These are phyloP conservation scores for Dictyostelium brefeldianum DNA, from an alignment of 78 protist species.

Conservation along the genomic window DNA sequence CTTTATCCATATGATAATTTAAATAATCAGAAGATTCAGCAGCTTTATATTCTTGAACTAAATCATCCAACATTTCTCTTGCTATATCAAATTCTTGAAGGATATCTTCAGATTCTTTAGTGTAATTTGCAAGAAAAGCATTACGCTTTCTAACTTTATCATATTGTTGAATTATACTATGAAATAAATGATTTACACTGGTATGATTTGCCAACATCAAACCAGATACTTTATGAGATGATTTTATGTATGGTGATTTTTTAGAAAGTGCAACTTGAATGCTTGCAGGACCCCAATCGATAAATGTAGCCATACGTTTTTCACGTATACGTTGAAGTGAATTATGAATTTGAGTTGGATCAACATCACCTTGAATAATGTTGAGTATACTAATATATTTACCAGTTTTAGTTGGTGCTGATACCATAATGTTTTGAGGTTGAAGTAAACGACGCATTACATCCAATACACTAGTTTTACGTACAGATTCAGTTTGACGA, in stretches of 20 bases:
- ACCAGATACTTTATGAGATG: slow-evolving; percentile 98
- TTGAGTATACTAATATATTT: slow-evolving; percentile 97
- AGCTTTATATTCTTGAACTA: slow-evolving; percentile 35
- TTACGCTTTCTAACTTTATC: slow-evolving; percentile 87
- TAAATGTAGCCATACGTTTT: slow-evolving; percentile 95
- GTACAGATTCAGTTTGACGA: slow-evolving; percentile 80
- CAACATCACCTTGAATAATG: slow-evolving; percentile 99
- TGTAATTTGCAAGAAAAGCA: slow-evolving; percentile 86
- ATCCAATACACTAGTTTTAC: slow-evolving; percentile 99
- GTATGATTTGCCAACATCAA: slow-evolving; percentile 99
- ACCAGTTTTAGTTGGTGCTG: slow-evolving; percentile 88
- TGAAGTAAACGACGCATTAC: slow-evolving; percentile 99
- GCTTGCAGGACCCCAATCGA: slow-evolving; percentile 99
- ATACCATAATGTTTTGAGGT: slow-evolving; percentile 97
- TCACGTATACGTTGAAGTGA: slow-evolving; percentile 97
- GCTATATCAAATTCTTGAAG: slow-evolving; percentile 95
- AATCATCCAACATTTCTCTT: slow-evolving; percentile 38
- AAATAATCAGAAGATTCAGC: slow-evolving; percentile 41
- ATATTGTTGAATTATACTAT: slow-evolving; percentile 81
- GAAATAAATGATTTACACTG: slow-evolving; percentile 83
- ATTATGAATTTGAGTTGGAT: slow-evolving; percentile 99
- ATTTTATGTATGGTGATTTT: slow-evolving; percentile 41
- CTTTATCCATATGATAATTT: slow-evolving; percentile 35
- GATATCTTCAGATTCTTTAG: slow-evolving; percentile 73
- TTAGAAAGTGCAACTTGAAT: slow-evolving; percentile 91